These are phyloP conservation scores for Atalantia buxifolia DNA, from an alignment of 345 rosid species.

Conservation along the genomic window DNA sequence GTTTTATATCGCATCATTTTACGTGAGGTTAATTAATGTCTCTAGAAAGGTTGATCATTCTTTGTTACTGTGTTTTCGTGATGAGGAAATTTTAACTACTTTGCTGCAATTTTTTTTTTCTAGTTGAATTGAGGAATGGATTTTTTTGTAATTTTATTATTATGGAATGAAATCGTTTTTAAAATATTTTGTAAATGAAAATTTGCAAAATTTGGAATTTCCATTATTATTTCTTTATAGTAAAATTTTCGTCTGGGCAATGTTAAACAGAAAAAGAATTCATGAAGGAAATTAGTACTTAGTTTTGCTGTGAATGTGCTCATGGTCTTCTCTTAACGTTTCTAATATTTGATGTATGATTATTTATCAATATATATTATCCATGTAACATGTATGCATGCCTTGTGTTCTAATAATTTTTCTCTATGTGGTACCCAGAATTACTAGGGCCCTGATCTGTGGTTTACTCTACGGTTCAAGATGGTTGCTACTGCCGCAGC, in stretches of 20 bases:
- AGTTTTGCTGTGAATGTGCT: not conserved
- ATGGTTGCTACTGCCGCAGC: constrained; percentile 86
- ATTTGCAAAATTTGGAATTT: not conserved
- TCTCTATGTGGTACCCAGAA: not conserved
- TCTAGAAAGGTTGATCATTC: not conserved
- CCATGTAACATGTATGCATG: not conserved
- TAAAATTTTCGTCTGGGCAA: not conserved
- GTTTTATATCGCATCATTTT: not conserved
- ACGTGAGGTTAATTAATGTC: not conserved
- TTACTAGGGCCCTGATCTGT: not conserved
- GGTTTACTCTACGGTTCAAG: constrained; percentile 11
- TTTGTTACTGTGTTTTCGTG: not conserved
- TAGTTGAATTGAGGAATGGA: not conserved
- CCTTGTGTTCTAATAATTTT: not conserved
- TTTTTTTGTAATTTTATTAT: too few species aligned
- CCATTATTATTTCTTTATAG: not conserved
- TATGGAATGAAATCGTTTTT: not conserved
- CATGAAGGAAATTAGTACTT: not conserved
- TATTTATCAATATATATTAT: not conserved
- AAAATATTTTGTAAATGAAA: not conserved
- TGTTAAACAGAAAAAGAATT: not conserved
- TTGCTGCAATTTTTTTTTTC: not conserved
- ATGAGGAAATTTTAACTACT: not conserved
- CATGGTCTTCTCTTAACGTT: not conserved
- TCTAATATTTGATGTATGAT: not conserved